Percentiles rank a stretch among this genome's conserved stretches.
Evolutionary conservation across 148 eudicot genomes (phyloP).

Genomic region (Dysphania ambrosioides): DNA sequence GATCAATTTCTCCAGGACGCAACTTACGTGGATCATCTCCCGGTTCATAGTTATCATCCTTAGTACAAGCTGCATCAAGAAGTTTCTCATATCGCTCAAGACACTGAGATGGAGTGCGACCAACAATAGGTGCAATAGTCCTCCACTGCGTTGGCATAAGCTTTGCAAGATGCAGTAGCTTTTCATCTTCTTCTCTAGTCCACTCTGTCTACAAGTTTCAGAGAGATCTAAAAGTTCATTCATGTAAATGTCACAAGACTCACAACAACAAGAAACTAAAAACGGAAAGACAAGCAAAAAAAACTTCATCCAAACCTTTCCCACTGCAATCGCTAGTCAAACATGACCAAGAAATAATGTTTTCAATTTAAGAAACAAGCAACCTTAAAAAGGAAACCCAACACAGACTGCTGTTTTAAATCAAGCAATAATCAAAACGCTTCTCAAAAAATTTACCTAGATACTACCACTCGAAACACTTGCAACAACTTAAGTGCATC

Average conservation of each 20-base stretch:
- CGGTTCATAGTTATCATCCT: conserved; percentile 88
- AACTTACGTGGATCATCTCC: conserved; percentile 93
- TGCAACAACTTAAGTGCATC: neutral
- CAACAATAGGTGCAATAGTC: conserved; percentile 96
- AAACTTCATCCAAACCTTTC: neutral
- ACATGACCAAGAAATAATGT: neutral
- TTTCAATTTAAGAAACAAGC: neutral
- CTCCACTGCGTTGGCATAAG: conserved; percentile 99
- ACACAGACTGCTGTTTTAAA: neutral
- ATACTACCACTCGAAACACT: neutral
- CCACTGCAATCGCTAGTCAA: neutral
- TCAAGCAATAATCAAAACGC: neutral
- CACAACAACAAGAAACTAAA: neutral
- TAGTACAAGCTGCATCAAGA: conserved; percentile 95
- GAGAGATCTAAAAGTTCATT: conserved; percentile 9
- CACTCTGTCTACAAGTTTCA: conserved; percentile 75
- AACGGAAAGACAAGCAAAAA: neutral
- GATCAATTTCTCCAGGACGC: conserved; percentile 98
- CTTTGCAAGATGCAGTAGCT: conserved; percentile 90
- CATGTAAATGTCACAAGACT: neutral
- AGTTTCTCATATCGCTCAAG: conserved; percentile 96
- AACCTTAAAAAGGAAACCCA: neutral
- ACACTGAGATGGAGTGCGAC: conserved; percentile 99
- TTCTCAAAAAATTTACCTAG: neutral
- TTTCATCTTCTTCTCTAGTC: conserved; percentile 99